Base-by-base conservation (phyloP, 2,329 filamentous ascomycete genomes). In the Colletotrichum ledebouriae region DNA sequence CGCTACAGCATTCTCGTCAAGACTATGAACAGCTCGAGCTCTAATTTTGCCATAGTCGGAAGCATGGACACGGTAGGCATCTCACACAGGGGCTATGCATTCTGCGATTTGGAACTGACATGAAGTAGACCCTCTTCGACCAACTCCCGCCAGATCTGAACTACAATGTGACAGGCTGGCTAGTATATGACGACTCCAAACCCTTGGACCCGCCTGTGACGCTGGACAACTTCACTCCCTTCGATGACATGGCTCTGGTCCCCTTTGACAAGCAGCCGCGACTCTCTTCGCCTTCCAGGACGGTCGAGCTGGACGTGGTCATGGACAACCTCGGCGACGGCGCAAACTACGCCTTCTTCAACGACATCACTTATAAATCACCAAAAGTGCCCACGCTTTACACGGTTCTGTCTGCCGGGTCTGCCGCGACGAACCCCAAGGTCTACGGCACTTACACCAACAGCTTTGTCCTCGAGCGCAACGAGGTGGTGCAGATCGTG, bases 351-450 rank as follows among this genome's bases (percentile, higher is more conserved):
- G 90, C 88, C 69, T 90, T 90, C 79, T 88, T 92, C 81, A 94
- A 95, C 82, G 90, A 92, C 77, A 87, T 93, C 71, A 93, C 92
- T 34, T 97, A 94, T 77, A 86, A 87, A 3, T 63, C 80, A 0
- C 93, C 92, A 56, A 92, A 93, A 76, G 93, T 97, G 0, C 94
- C 94, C 0, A 89, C 91, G 0, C 83, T 97, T 0, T 97, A 94
- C 82, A 93, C 91, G 0, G 92, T 86, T 1, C 83, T 97, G 3
- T 89, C 87, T 0, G 79, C 88, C 1, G 88, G 87, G 15, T 80
- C 92, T 58, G 80, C 84, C 17, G 86, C 88, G 13, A 83, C 82
- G 2, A 83, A 93, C 69, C 82, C 89, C 0, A 71, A 76, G 2
- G 80, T 94, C 4, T 94, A 94, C 75, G 91, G 92, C 34, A 81